Evolutionary conservation across 106 monocot species (phyloP).

Genomic region (Platanthera guangdongensis): DNA sequence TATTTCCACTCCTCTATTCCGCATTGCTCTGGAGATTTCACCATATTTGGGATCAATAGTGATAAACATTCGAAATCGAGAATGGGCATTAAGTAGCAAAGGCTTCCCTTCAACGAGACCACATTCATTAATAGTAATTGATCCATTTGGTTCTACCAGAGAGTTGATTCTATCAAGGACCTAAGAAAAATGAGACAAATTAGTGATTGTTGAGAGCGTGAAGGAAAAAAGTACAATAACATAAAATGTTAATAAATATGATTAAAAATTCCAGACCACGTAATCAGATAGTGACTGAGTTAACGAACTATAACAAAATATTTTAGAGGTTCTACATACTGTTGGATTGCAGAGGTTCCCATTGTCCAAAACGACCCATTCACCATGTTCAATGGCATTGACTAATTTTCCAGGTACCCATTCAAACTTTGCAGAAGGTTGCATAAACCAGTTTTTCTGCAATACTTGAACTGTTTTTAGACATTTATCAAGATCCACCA

Average conservation of each 20-base stretch:
- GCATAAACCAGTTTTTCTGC: conserved; percentile 24
- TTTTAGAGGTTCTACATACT: conserved; percentile 25
- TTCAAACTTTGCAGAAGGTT: conserved; percentile 63
- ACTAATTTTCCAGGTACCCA: conserved; percentile 77
- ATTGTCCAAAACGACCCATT: conserved; percentile 92
- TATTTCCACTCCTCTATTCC: conserved; percentile 92
- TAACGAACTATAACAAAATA: not conserved
- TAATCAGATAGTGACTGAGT: not conserved
- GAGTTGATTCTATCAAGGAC: conserved; percentile 98
- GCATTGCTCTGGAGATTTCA: conserved; percentile 94
- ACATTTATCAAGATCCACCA: conserved; percentile 35
- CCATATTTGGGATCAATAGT: conserved; percentile 84
- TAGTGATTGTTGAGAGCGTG: not conserved
- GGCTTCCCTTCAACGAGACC: conserved; percentile 85
- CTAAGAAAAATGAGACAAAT: conserved; percentile 18
- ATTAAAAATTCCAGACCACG: not conserved
- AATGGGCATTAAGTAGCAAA: conserved; percentile 54
- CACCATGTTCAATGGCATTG: conserved; percentile 78
- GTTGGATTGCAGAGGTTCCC: conserved; percentile 98
- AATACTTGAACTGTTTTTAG: conserved; percentile 36
- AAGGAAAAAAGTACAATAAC: not conserved
- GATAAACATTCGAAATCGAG: conserved; percentile 83
- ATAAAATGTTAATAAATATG: not conserved
- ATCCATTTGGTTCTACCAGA: conserved; percentile 68
- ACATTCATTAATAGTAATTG: conserved; percentile 78